These are phyloP conservation scores for Botrytis fragariae DNA, from an alignment of 2,329 filamentous ascomycete genomes.

Conservation along the genomic window DNA sequence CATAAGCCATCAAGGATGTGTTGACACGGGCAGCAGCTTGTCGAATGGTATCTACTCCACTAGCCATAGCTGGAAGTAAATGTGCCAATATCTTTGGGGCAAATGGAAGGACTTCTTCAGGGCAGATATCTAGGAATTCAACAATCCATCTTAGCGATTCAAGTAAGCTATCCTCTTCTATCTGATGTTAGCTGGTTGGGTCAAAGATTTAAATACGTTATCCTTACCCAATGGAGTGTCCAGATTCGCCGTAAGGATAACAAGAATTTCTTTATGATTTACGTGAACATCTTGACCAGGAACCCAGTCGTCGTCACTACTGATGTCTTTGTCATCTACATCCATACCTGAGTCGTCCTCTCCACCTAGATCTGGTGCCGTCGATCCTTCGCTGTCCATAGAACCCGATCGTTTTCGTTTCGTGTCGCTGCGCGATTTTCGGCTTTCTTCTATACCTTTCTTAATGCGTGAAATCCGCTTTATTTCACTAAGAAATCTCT, in stretches of 20 bases:
- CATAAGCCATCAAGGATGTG: slow-evolving; percentile 86
- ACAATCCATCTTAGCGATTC: slow-evolving; percentile 95
- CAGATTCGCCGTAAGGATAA: slow-evolving; percentile 86
- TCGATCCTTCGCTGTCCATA: slow-evolving; percentile 59
- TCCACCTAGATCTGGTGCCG: slow-evolving; percentile 56
- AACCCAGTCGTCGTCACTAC: slow-evolving; percentile 89
- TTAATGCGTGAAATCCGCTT: slow-evolving; percentile 91
- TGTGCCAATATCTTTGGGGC: slow-evolving; percentile 89
- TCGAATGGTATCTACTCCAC: slow-evolving; percentile 83
- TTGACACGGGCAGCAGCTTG: slow-evolving; percentile 89
- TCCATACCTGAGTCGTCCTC: slow-evolving; percentile 57
- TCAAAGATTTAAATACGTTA: background rate
- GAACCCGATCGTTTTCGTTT: slow-evolving; percentile 69
- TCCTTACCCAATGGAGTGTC: slow-evolving; percentile 71
- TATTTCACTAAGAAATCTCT: slow-evolving; percentile 89
- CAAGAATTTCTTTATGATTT: slow-evolving; percentile 85
- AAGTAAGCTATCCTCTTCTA: slow-evolving; percentile 86
- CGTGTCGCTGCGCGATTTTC: slow-evolving; percentile 59
- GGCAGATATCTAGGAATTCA: slow-evolving; percentile 93
- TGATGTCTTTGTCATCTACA: slow-evolving; percentile 56
- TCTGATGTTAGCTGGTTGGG: slow-evolving; percentile 25
- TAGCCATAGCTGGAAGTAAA: slow-evolving; percentile 90
- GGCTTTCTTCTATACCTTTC: slow-evolving; percentile 85
- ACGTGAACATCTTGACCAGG: slow-evolving; percentile 96
- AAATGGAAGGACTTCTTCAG: slow-evolving; percentile 92